phyloP scores from a whole-genome alignment of 2,329 filamentous ascomycete species.

The Fusarium sp. region DNA sequence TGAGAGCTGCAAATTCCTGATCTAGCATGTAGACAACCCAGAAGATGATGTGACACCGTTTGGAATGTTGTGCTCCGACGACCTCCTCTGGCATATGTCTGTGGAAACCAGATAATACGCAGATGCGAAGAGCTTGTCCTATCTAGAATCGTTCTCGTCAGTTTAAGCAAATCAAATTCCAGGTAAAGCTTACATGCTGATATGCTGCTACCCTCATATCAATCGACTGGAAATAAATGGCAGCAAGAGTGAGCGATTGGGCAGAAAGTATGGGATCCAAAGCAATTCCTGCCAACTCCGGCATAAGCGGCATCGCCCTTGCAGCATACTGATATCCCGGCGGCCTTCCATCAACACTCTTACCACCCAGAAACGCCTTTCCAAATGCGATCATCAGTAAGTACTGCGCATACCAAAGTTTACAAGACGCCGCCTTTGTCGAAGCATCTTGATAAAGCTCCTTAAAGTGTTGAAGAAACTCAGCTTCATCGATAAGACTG shows the following conservation, averaged over 20 bases:
- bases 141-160: conserved; percentile 21
- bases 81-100: conserved; percentile 42
- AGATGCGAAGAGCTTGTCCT: conserved; percentile 49
- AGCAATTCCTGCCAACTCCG: conserved; percentile 47
- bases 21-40: conserved; percentile 49
- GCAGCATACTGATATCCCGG: conserved; percentile 53
- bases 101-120: conserved; percentile 48
- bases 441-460: conserved; percentile 41
- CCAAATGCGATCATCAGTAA: conserved; percentile 49
- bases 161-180: too few relatives aligned
- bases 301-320: conserved; percentile 53
- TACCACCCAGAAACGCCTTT: conserved; percentile 46
- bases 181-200: conserved; percentile 47
- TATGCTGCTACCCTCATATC: conserved; percentile 54
- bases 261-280: conserved; percentile 35
- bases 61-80: conserved; percentile 40
- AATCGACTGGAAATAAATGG: conserved; percentile 54
- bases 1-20: conserved; percentile 43
- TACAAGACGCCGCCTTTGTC: conserved; percentile 25
- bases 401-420: conserved; percentile 49
- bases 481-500: conserved; percentile 34
- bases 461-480: conserved; percentile 33
- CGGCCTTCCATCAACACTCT: conserved; percentile 44
- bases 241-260: conserved; percentile 50
- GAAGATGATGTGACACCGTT: conserved; percentile 45